These are phyloP conservation scores for Lathyrus oleraceus DNA, from an alignment of 306 rosid genomes.

Conservation along the genomic window DNA sequence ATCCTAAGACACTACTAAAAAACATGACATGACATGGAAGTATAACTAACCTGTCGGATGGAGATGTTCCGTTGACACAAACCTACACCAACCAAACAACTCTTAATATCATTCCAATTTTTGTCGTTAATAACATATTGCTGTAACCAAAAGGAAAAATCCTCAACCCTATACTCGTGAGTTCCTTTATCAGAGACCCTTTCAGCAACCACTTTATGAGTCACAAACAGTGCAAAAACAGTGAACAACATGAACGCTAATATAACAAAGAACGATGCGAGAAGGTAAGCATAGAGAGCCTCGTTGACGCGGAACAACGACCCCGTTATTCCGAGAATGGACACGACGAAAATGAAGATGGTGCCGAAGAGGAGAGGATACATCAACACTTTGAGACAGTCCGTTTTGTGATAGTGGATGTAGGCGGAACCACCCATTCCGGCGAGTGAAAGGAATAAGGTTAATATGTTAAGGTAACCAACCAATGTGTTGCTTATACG, in stretches of 20 bases:
- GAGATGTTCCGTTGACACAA: constrained; percentile 44
- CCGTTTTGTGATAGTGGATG: constrained; percentile 43
- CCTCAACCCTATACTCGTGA: constrained; percentile 42
- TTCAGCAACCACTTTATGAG: constrained; percentile 48
- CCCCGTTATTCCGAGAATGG: constrained; percentile 56
- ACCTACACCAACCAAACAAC: constrained; percentile 48
- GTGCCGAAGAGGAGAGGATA: constrained; percentile 56
- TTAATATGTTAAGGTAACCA: constrained; percentile 47
- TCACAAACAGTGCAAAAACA: constrained; percentile 52
- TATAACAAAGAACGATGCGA: constrained; percentile 46
- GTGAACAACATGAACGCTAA: constrained; percentile 50
- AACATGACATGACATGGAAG: too few species aligned
- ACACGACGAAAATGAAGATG: constrained; percentile 41
- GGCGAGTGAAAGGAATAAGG: constrained; percentile 47
- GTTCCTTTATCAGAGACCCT: constrained; percentile 45
- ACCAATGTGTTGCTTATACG: constrained; percentile 60
- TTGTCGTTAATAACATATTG: constrained; percentile 51
- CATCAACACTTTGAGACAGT: constrained; percentile 55
- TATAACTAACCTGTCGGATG: neutral
- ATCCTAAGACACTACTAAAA: too few species aligned
- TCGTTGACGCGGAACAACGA: constrained; percentile 45
- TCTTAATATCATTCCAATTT: constrained; percentile 56
- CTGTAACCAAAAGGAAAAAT: constrained; percentile 67
- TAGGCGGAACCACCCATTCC: constrained; percentile 40
- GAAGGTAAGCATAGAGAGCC: constrained; percentile 52